A percentile compares a stretch with the other conserved stretches of the same genome.
Evolutionary conservation across 768 basidiomycete genomes (phyloP).

Genomic region (Trametes cinnabarina): DNA sequence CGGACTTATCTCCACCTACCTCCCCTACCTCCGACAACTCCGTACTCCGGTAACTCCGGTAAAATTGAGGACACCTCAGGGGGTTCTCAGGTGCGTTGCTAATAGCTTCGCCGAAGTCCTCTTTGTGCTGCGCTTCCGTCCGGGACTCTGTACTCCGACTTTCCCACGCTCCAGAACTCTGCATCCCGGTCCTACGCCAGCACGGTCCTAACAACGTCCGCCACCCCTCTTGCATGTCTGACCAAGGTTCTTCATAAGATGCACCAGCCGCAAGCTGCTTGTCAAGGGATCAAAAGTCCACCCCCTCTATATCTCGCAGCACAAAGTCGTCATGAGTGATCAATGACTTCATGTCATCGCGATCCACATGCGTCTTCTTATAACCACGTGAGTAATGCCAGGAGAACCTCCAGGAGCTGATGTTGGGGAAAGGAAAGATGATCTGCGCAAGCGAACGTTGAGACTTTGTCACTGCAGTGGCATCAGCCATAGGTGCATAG

Average conservation of each 20-base stretch:
- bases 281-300: neutral
- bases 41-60: too few relatives aligned
- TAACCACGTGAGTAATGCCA: conserved; percentile 26
- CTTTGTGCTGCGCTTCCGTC: too few relatives aligned
- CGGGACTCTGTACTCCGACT: too few relatives aligned
- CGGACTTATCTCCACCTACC: too few relatives aligned
- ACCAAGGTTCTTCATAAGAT: neutral
- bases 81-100: too few relatives aligned
- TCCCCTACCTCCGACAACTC: too few relatives aligned
- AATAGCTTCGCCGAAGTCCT: too few relatives aligned
- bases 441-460: conserved; percentile 1
- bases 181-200: too few relatives aligned
- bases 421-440: conserved; percentile 6
- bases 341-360: neutral
- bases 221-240: conserved; percentile 1
- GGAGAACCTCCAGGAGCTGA: conserved; percentile 19
- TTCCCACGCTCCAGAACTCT: too few relatives aligned
- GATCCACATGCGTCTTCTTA: neutral
- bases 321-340: neutral
- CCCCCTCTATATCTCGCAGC: neutral
- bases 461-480: neutral
- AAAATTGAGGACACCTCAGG: too few relatives aligned
- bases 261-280: neutral
- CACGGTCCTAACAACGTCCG: too few relatives aligned
- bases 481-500: neutral